Base-by-base conservation (phyloP, 805 yeast species). In the Yueomyces sp. region DNA sequence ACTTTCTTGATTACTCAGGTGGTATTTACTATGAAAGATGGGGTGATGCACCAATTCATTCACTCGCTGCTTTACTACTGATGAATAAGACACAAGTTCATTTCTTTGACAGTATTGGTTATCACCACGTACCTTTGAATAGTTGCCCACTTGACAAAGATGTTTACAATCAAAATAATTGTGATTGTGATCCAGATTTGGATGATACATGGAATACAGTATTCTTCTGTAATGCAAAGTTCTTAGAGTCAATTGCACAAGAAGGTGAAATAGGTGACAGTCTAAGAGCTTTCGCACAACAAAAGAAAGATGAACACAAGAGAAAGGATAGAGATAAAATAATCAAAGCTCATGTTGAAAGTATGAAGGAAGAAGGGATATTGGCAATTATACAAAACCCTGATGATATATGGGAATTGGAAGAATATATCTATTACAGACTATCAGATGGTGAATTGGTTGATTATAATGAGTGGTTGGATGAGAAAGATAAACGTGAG, bases 21-120 rank as follows among this genome's bases (percentile, higher is more conserved):
- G 94, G 94, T 1, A 84, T 84, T 59, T 84, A 76, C 60, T 82
- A 83, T 56, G 92, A 85, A 64, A 70, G 95, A 51, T 85, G 95
- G 94, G 95, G 95, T 19, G 95, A 85, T 63, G 95, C 94, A 0
- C 94, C 94, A 4, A 74, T 85, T 26, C 94, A 85, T 64, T 75
- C 94, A 0, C 71, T 85, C 40, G 94, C 83, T 5, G 83, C 77
- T 3, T 62, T 86, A 2, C 63, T 80, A 41, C 69, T 82, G 55
- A 59, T 79, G 41, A 70, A 76, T 48, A 68, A 69, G 52, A 62
- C 66, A 32, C 73, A 81, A 53, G 57, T 85, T 26, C 85, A 81
- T 59, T 81, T 74, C 65, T 81, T 85, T 53, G 79, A 77, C 44
- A 80, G 84, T 48, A 69, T 84, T 40, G 94, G 94, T 12, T 85